Percentiles rank a stretch among this genome's conserved stretches.
Conservation (phyloP, 2,329 filamentous ascomycete genomes). For the Hypomyces rosellus region DNA sequence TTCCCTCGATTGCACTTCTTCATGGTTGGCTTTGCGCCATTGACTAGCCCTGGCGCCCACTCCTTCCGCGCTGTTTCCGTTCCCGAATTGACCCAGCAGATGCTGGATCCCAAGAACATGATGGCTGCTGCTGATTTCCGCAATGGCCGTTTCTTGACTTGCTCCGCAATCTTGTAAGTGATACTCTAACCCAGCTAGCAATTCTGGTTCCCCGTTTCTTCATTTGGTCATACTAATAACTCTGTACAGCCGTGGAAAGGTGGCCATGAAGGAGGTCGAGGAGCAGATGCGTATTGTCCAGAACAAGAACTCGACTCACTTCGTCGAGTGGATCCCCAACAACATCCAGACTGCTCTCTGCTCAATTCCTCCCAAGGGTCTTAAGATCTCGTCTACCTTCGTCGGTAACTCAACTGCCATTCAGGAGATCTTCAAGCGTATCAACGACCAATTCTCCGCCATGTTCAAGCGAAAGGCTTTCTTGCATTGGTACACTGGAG, state of each 20-base stretch:
- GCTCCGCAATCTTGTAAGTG: slow-evolving; percentile 80
- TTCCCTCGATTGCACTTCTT: slow-evolving; percentile 99
- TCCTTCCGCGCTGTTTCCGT: slow-evolving; percentile 97
- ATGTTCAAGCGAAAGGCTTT: slow-evolving; percentile 99
- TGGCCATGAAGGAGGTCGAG: slow-evolving; percentile 99
- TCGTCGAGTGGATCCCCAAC: slow-evolving; percentile 99
- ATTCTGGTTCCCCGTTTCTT: not conserved
- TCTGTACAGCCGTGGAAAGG: slow-evolving; percentile 69
- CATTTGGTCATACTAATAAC: slow-evolving; percentile 38
- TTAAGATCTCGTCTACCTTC: slow-evolving; percentile 98
- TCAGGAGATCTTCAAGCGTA: slow-evolving; percentile 99
- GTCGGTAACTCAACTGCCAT: slow-evolving; percentile 99
- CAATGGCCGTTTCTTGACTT: slow-evolving; percentile 98
- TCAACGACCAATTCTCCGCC: slow-evolving; percentile 97
- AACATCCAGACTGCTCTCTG: slow-evolving; percentile 99
- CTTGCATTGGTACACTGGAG: slow-evolving; percentile 99
- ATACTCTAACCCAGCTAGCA: not conserved
- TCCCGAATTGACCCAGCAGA: slow-evolving; percentile 97
- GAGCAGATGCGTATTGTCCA: slow-evolving; percentile 99
- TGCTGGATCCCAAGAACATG: slow-evolving; percentile 99
- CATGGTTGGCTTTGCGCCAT: slow-evolving; percentile 99
- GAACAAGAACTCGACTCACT: slow-evolving; percentile 99
- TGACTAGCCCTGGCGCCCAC: slow-evolving; percentile 77
- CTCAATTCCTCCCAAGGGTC: slow-evolving; percentile 92
- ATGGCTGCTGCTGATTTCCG: slow-evolving; percentile 99